Percentiles rank a stretch among this genome's conserved stretches.
phyloP scores from a whole-genome alignment of 139 green algal genomes.

The Tetradesmus obliquus region DNA sequence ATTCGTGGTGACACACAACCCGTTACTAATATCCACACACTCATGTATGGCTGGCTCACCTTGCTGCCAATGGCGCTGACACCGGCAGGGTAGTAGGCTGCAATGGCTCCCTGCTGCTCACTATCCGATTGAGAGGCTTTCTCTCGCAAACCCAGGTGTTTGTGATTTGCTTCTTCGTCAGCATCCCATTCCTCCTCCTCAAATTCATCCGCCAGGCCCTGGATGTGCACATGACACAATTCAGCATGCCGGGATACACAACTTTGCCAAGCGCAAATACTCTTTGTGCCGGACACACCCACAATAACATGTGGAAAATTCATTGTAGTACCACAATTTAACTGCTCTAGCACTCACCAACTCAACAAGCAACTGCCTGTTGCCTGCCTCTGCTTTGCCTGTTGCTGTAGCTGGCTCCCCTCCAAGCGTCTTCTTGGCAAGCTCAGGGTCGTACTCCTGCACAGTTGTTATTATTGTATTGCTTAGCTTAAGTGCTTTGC shows the following conservation, averaged over 20 bases:
- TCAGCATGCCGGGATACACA: neutral
- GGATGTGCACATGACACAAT: neutral
- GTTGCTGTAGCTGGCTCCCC: neutral
- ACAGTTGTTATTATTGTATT: neutral
- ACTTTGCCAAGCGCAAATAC: too few species aligned
- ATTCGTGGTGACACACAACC: too few species aligned
- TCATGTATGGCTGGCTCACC: neutral
- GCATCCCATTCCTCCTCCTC: constrained; percentile 29
- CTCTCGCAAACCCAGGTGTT: neutral
- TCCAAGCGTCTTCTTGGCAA: constrained; percentile 47
- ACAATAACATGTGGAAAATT: too few species aligned
- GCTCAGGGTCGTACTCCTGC: constrained; percentile 49
- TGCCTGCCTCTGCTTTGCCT: neutral
- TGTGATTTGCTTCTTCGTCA: neutral
- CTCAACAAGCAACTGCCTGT: constrained; percentile 31
- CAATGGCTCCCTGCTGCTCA: constrained; percentile 15
- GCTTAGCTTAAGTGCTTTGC: neutral
- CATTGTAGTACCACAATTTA: too few species aligned
- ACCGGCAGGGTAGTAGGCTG: constrained; percentile 29
- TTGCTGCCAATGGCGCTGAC: neutral
- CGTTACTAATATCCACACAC: neutral
- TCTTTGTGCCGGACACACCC: too few species aligned
- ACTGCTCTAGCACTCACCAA: neutral
- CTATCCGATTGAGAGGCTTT: neutral
- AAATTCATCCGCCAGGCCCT: constrained; percentile 43